phyloP scores from a whole-genome alignment of 2,329 filamentous ascomycete species.

The Colletotrichum sp. region DNA sequence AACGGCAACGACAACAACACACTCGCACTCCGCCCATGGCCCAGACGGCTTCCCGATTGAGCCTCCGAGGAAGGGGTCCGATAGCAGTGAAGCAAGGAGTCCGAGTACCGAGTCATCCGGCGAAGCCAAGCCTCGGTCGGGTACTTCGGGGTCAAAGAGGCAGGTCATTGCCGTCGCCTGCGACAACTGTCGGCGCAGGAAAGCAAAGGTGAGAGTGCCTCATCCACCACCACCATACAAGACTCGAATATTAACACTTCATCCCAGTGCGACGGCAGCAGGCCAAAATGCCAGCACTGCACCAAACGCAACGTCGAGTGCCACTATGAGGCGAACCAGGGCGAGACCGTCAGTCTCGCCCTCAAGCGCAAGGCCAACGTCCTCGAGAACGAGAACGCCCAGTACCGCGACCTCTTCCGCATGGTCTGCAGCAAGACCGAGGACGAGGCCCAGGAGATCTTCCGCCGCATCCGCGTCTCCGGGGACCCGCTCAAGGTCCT shows the following conservation, averaged over 20 bases:
- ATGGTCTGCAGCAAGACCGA: constrained; percentile 22
- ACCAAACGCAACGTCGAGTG: constrained; percentile 10
- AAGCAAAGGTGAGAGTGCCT: constrained; percentile 12
- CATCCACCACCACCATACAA: background rate
- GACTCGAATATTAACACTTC: background rate
- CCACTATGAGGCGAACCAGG: constrained; percentile 19
- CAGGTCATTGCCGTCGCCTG: constrained; percentile 20
- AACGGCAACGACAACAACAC: background rate
- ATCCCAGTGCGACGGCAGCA: constrained; percentile 13
- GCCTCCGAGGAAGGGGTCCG: background rate
- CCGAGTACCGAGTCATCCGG: constrained; percentile 8
- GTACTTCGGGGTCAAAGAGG: background rate
- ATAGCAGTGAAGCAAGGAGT: background rate
- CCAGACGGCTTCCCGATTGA: background rate
- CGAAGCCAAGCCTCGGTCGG: constrained; percentile 4
- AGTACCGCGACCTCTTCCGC: constrained; percentile 23
- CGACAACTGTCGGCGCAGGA: constrained; percentile 14
- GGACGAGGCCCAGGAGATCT: constrained; percentile 24
- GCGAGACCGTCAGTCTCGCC: constrained; percentile 20
- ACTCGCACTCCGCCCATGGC: background rate
- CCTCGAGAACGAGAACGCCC: constrained; percentile 20
- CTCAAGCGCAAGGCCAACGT: constrained; percentile 23
- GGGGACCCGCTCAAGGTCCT: constrained; percentile 18
- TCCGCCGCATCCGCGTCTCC: constrained; percentile 20
- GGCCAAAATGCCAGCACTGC: constrained; percentile 20